A percentile compares a stretch with the other conserved stretches of the same genome.
phyloP scores from a whole-genome alignment of 1,139 yeast genomes.

The Lodderomyces metapsilosis region DNA sequence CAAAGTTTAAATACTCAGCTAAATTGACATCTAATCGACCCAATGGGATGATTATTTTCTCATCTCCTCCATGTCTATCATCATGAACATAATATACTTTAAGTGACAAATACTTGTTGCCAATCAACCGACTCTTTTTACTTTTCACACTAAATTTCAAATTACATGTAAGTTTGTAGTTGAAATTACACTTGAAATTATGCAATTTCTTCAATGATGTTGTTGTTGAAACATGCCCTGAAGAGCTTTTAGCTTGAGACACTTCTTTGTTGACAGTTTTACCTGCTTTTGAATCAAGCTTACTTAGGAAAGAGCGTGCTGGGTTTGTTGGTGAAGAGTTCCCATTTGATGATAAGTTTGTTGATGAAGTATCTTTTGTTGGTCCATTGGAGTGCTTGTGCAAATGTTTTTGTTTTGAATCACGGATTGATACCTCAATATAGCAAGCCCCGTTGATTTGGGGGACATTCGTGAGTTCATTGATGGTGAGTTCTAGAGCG shows the following conservation, averaged over 20 bases:
- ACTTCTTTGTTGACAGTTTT: slow-evolving; percentile 1
- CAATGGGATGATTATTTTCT: slow-evolving; percentile 34
- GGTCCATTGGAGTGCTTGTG: slow-evolving; percentile 2
- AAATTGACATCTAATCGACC: slow-evolving; percentile 71
- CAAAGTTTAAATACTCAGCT: slow-evolving; percentile 65
- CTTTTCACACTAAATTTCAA: slow-evolving; percentile 37
- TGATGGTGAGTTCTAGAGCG: slow-evolving; percentile 55
- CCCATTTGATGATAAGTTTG: slow-evolving; percentile 1
- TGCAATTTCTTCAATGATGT: slow-evolving; percentile 39
- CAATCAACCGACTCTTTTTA: slow-evolving; percentile 36
- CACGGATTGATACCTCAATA: slow-evolving; percentile 48
- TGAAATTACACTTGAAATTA: slow-evolving; percentile 43
- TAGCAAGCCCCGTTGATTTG: slow-evolving; percentile 69
- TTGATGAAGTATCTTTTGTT: slow-evolving; percentile 6
- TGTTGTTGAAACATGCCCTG: slow-evolving; percentile 29
- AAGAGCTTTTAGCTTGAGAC: background rate
- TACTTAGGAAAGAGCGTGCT: slow-evolving; percentile 12
- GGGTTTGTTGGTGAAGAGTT: slow-evolving; percentile 8
- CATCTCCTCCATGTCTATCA: slow-evolving; percentile 15
- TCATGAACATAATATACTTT: slow-evolving; percentile 41
- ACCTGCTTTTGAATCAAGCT: slow-evolving; percentile 9
- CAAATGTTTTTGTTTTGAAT: slow-evolving; percentile 12
- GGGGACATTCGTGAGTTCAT: slow-evolving; percentile 79
- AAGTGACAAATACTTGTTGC: slow-evolving; percentile 36
- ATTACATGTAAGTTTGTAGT: slow-evolving; percentile 39